phyloP scores from a whole-genome alignment of 768 basidiomycete species.

The Lactifluus subvellereus region DNA sequence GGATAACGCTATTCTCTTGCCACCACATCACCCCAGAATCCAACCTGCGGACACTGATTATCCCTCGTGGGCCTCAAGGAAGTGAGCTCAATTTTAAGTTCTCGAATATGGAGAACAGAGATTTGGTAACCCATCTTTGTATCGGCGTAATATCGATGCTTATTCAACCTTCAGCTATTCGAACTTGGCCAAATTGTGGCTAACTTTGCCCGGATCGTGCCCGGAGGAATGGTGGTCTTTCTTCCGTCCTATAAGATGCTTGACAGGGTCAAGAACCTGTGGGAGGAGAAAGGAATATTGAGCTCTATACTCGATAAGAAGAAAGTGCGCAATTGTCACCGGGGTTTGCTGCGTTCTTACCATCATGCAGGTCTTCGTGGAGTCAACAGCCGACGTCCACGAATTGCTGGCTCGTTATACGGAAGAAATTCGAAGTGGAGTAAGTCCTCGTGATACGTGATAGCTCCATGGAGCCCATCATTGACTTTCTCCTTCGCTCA shows the following conservation, averaged over 20 bases:
- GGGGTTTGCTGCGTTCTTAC: background rate
- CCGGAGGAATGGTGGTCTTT: slow-evolving; percentile 89
- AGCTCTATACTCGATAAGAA: slow-evolving; percentile 65
- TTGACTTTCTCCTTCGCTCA: background rate
- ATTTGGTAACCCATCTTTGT: slow-evolving; percentile 37
- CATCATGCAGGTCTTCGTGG: slow-evolving; percentile 12
- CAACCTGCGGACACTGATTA: slow-evolving; percentile 70
- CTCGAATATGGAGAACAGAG: slow-evolving; percentile 56
- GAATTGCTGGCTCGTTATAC: slow-evolving; percentile 14
- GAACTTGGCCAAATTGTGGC: slow-evolving; percentile 81
- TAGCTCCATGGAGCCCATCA: background rate
- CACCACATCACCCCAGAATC: slow-evolving; percentile 83
- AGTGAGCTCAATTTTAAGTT: slow-evolving; percentile 77
- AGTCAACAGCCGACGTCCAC: slow-evolving; percentile 18
- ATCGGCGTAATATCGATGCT: slow-evolving; percentile 9
- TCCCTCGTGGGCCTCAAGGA: slow-evolving; percentile 71
- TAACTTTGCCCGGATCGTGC: slow-evolving; percentile 75
- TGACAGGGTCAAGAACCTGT: slow-evolving; percentile 55
- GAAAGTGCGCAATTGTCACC: slow-evolving; percentile 42
- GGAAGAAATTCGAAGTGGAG: slow-evolving; percentile 14
- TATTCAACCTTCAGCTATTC: slow-evolving; percentile 42
- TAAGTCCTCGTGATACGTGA: background rate
- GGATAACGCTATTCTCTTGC: slow-evolving; percentile 80
- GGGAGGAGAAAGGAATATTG: slow-evolving; percentile 59
- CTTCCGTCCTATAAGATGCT: slow-evolving; percentile 89